Conservation (phyloP, 2,329 filamentous ascomycete species). For the Claviceps cyperi region DNA sequence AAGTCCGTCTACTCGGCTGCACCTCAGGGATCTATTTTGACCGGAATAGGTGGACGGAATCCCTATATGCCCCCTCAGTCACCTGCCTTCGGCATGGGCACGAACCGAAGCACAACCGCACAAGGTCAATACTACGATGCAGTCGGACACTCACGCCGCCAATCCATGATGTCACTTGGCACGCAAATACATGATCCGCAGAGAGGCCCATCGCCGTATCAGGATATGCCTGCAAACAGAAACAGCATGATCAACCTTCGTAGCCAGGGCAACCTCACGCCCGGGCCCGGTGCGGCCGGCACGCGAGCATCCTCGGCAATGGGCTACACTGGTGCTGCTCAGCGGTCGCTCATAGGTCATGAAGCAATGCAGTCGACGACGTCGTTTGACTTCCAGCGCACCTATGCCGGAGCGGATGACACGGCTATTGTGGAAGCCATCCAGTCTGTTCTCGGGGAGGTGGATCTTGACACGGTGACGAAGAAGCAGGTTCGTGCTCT, state of each 20-base stretch:
- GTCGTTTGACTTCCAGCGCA: conserved; percentile 48
- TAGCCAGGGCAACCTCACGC: conserved; percentile 32
- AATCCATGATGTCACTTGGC: conserved; percentile 58
- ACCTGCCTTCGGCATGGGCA: conserved; percentile 49
- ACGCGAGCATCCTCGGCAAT: conserved; percentile 30
- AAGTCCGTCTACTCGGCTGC: conserved; percentile 91
- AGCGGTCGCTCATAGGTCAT: conserved; percentile 29
- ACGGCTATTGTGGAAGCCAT: conserved; percentile 71
- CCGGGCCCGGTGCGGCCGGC: conserved; percentile 21
- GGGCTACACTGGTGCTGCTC: conserved; percentile 33
- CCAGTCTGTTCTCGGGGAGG: conserved; percentile 65
- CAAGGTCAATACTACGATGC: conserved; percentile 34
- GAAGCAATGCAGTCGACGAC: conserved; percentile 34
- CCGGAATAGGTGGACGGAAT: conserved; percentile 61
- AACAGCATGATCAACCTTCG: conserved; percentile 50
- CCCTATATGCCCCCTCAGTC: conserved; percentile 74
- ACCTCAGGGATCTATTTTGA: conserved; percentile 74
- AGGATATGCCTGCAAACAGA: conserved; percentile 35
- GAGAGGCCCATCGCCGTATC: conserved; percentile 42
- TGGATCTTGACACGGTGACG: conserved; percentile 91
- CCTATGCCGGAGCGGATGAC: conserved; percentile 58
- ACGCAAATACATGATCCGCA: conserved; percentile 28
- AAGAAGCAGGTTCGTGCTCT: conserved; percentile 93
- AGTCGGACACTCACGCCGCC: conserved; percentile 42
- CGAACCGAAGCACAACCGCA: conserved; percentile 26